These are phyloP conservation scores for Populus hybrid DNA, from an alignment of 441 rosid genomes.

Conservation along the genomic window DNA sequence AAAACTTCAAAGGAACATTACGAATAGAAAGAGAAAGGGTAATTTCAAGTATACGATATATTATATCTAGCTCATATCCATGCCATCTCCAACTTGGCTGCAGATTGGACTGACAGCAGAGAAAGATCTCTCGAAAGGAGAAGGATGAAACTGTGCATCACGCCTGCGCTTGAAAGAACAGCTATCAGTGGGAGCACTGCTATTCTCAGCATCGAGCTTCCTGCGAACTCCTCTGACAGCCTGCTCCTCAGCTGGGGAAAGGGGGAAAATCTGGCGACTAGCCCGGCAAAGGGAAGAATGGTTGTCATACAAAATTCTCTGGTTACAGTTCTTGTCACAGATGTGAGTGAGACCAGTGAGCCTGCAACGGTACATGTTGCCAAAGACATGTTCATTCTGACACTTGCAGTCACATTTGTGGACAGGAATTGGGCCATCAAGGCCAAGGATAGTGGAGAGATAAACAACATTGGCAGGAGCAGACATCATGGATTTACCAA, in stretches of 20 bases:
- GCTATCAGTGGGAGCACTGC: slow-evolving; percentile 54
- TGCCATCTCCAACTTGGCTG: slow-evolving; percentile 90
- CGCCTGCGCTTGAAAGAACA: slow-evolving; percentile 86
- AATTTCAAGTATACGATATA: slow-evolving; percentile 29
- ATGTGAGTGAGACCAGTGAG: slow-evolving; percentile 88
- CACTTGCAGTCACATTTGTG: slow-evolving; percentile 96
- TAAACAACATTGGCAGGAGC: slow-evolving; percentile 80
- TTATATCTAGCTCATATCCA: slow-evolving; percentile 81
- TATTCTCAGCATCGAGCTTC: slow-evolving; percentile 72
- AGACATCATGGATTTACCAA: slow-evolving; percentile 59
- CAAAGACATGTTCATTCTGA: slow-evolving; percentile 78
- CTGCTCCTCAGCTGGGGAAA: slow-evolving; percentile 70
- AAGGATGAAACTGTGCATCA: slow-evolving; percentile 66
- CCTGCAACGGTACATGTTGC: slow-evolving; percentile 88
- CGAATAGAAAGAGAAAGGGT: slow-evolving; percentile 29
- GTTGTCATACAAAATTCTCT: slow-evolving; percentile 93
- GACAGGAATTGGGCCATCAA: slow-evolving; percentile 56
- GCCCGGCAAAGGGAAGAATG: slow-evolving; percentile 88
- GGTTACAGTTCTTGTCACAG: slow-evolving; percentile 98
- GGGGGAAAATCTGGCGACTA: slow-evolving; percentile 74
- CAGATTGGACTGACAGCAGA: slow-evolving; percentile 84
- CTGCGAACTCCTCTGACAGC: slow-evolving; percentile 90
- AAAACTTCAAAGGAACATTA: slow-evolving; percentile 28
- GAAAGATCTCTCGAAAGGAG: slow-evolving; percentile 94
- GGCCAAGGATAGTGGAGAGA: slow-evolving; percentile 82